A percentile compares a stretch with the other conserved stretches of the same genome.
Evolutionary conservation across 2,329 filamentous ascomycete genomes (phyloP).

Genomic region (Pestalotiopsis sp.): DNA sequence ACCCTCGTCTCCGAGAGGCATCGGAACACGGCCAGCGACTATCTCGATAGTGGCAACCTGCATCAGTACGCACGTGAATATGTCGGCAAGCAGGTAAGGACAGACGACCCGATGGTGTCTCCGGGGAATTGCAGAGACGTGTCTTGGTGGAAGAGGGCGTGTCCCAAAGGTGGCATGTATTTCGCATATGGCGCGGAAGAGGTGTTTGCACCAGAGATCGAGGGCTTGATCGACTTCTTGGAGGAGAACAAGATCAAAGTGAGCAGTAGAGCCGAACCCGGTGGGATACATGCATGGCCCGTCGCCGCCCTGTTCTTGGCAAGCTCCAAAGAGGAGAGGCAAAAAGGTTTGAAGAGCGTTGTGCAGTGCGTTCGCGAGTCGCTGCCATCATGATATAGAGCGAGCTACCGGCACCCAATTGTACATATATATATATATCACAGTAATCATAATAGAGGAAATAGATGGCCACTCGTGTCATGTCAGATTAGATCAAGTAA

Average conservation of each 20-base stretch:
- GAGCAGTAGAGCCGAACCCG: conserved; percentile 61
- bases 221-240: conserved; percentile 59
- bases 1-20: conserved; percentile 71
- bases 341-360: conserved; percentile 51
- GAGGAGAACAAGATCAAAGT: conserved; percentile 55
- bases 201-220: conserved; percentile 73
- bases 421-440: background rate
- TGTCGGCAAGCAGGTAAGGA: conserved; percentile 49
- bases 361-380: conserved; percentile 38
- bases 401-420: background rate
- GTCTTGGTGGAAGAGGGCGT: conserved; percentile 67
- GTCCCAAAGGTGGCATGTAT: conserved; percentile 67
- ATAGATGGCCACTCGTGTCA: conserved; percentile 21
- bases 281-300: conserved; percentile 81
- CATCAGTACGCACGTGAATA: conserved; percentile 74
- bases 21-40: conserved; percentile 73
- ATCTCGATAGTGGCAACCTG: conserved; percentile 67
- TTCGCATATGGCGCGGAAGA: conserved; percentile 78
- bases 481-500: conserved; percentile 71
- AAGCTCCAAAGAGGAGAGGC: conserved; percentile 47
- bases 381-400: conserved; percentile 28
- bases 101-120: conserved; percentile 63
- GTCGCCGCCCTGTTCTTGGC: conserved; percentile 67
- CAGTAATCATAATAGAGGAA: background rate
- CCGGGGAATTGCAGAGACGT: conserved; percentile 71